Percentiles rank a stretch among this genome's conserved stretches.
These are phyloP conservation scores for Sugiyamaella pinicola DNA, from an alignment of 1,139 yeast species.

Conservation along the genomic window DNA sequence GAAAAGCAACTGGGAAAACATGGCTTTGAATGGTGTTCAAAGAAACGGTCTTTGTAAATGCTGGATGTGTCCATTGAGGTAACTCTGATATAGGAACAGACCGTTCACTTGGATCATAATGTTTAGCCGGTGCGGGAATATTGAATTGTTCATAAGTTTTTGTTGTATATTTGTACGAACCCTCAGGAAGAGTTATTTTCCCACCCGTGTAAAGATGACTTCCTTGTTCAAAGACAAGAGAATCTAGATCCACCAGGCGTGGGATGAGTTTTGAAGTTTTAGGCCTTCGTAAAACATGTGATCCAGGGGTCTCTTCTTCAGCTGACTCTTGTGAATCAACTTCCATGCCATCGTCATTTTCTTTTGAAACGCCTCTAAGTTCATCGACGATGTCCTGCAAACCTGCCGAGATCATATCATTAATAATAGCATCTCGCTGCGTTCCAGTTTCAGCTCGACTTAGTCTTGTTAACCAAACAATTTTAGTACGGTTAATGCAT, in stretches of 20 bases:
- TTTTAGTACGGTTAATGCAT: slow-evolving; percentile 53
- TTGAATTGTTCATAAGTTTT: slow-evolving; percentile 83
- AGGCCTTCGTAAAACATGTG: slow-evolving; percentile 16
- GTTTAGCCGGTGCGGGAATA: slow-evolving; percentile 71
- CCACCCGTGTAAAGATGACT: slow-evolving; percentile 66
- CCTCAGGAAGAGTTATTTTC: slow-evolving; percentile 75
- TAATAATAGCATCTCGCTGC: slow-evolving; percentile 41
- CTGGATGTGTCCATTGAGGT: slow-evolving; percentile 81
- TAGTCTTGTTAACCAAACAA: slow-evolving; percentile 58
- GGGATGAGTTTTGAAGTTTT: slow-evolving; percentile 44
- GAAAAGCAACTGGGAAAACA: slow-evolving; percentile 76
- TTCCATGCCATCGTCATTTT: slow-evolving; percentile 30
- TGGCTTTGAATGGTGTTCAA: slow-evolving; percentile 84
- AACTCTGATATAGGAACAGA: slow-evolving; percentile 62
- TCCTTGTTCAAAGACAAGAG: slow-evolving; percentile 70
- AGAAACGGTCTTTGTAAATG: slow-evolving; percentile 62
- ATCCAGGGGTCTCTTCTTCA: slow-evolving; percentile 40
- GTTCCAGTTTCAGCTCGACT: slow-evolving; percentile 46
- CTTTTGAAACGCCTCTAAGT: slow-evolving; percentile 33
- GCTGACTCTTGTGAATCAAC: slow-evolving; percentile 28
- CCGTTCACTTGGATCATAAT: slow-evolving; percentile 46
- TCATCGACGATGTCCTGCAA: slow-evolving; percentile 40
- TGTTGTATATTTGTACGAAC: slow-evolving; percentile 73
- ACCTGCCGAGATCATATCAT: slow-evolving; percentile 43
- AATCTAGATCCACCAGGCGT: slow-evolving; percentile 61